These are phyloP conservation scores for Talaromyces sp. DNA, from an alignment of 2,329 filamentous ascomycete species.

Conservation along the genomic window DNA sequence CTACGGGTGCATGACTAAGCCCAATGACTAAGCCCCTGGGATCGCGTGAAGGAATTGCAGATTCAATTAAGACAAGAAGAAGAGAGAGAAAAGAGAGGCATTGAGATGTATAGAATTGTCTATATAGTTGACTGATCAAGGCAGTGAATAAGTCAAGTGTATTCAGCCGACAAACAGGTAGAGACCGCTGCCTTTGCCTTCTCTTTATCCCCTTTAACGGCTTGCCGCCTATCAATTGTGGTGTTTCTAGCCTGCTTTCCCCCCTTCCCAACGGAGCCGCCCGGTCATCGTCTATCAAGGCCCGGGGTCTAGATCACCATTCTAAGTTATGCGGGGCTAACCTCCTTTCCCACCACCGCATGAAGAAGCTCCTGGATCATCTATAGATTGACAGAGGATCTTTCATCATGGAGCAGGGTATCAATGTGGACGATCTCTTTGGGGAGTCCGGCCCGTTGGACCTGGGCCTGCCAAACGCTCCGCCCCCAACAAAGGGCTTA, in stretches of 20 bases:
- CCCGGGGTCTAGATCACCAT: constrained; percentile 9
- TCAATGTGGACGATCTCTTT: constrained; percentile 74
- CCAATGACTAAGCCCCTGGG: constrained; percentile 24
- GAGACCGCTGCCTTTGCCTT: not conserved
- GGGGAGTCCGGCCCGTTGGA: constrained; percentile 63
- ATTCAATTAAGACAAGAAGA: not conserved
- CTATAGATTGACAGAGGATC: constrained; percentile 41
- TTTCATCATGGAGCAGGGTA: constrained; percentile 59
- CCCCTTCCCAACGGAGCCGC: constrained; percentile 6
- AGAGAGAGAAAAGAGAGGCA: not conserved
- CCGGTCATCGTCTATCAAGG: constrained; percentile 4
- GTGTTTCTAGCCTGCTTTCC: not conserved
- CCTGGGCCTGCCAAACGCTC: constrained; percentile 57
- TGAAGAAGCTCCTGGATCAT: not conserved
- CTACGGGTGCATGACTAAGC: constrained; percentile 25
- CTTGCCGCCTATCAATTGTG: not conserved
- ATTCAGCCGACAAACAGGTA: too few relatives aligned
- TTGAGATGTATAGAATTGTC: too few relatives aligned
- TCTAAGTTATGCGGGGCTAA: constrained; percentile 20
- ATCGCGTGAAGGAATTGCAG: too few relatives aligned
- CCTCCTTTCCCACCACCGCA: constrained; percentile 6
- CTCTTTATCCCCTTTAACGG: not conserved
- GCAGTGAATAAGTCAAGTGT: too few relatives aligned
- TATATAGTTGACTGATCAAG: too few relatives aligned
- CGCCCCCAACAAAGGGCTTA: constrained; percentile 65